phyloP scores from a whole-genome alignment of 164 flowering plant species.

The Magnolia officinalis region DNA sequence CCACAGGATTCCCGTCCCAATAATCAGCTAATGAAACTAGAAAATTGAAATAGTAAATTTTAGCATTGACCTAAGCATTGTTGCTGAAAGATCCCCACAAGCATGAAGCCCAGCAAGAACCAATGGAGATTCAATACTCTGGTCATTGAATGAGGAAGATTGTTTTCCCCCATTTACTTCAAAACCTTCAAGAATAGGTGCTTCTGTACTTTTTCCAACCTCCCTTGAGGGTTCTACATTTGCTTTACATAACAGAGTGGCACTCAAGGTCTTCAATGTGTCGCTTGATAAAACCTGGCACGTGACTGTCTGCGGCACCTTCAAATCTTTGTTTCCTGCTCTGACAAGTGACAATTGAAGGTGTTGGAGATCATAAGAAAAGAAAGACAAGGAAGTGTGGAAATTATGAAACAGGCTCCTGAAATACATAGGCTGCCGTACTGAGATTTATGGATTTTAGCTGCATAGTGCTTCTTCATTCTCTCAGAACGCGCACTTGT shows the following conservation, averaged over 20 bases:
- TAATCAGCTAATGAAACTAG: background rate
- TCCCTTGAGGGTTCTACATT: slow-evolving; percentile 20
- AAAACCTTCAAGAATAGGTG: slow-evolving; percentile 10
- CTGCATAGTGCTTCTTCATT: slow-evolving; percentile 70
- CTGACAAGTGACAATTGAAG: slow-evolving; percentile 21
- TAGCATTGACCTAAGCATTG: slow-evolving; percentile 69
- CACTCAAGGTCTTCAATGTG: slow-evolving; percentile 46
- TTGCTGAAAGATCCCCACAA: slow-evolving; percentile 93
- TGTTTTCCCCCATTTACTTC: slow-evolving; percentile 11
- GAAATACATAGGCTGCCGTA: slow-evolving; percentile 21
- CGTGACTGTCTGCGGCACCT: slow-evolving; percentile 60
- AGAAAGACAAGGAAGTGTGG: background rate
- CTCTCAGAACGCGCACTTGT: slow-evolving; percentile 69
- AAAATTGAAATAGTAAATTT: background rate
- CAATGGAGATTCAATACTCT: slow-evolving; percentile 29
- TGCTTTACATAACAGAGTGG: slow-evolving; percentile 16
- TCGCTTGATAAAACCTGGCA: slow-evolving; percentile 60
- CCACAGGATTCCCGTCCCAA: background rate
- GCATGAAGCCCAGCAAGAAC: slow-evolving; percentile 97
- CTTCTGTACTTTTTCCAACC: slow-evolving; percentile 9
- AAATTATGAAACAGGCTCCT: background rate
- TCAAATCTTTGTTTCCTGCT: slow-evolving; percentile 32
- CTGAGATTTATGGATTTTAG: slow-evolving; percentile 52
- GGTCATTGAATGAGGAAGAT: slow-evolving; percentile 7
- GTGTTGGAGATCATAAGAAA: background rate